Evolutionary conservation across 305 asterid species (phyloP).

Genomic region (Fraxinus angustifolia): DNA sequence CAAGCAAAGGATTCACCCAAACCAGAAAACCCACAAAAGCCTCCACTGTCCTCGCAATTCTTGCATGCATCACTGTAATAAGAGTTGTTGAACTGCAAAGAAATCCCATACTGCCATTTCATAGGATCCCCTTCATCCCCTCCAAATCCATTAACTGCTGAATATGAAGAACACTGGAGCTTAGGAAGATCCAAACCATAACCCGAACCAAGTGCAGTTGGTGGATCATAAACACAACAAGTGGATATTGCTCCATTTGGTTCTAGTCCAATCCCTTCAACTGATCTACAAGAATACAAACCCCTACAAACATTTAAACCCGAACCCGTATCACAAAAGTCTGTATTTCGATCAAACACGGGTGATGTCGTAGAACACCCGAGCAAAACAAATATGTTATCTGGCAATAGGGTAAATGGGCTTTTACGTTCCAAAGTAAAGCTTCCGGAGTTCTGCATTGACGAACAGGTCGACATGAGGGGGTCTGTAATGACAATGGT

Average conservation of each 20-base stretch:
- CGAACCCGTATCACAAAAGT: constrained; percentile 56
- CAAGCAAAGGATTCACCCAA: constrained; percentile 48
- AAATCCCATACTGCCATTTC: constrained; percentile 75
- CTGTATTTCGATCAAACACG: constrained; percentile 47
- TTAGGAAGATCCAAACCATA: constrained; percentile 58
- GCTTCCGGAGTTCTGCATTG: constrained; percentile 72
- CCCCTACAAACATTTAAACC: constrained; percentile 55
- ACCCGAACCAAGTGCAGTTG: constrained; percentile 33
- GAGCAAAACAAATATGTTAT: constrained; percentile 48
- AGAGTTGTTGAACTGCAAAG: constrained; percentile 41
- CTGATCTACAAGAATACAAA: constrained; percentile 51
- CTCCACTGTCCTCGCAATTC: constrained; percentile 72
- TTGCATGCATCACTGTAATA: constrained; percentile 33
- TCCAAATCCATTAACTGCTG: constrained; percentile 65
- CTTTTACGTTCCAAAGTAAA: constrained; percentile 35
- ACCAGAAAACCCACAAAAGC: constrained; percentile 61
- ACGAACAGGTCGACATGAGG: constrained; percentile 67
- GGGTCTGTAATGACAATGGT: constrained; percentile 49
- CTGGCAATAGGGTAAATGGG: constrained; percentile 41
- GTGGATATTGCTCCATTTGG: constrained; percentile 54
- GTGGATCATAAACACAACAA: constrained; percentile 61
- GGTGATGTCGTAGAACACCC: constrained; percentile 72
- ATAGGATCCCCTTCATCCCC: constrained; percentile 69
- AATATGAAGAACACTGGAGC: constrained; percentile 68
- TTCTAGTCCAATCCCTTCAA: constrained; percentile 54